Base-by-base conservation (phyloP, 805 yeast species). In the Pichia insulana region DNA sequence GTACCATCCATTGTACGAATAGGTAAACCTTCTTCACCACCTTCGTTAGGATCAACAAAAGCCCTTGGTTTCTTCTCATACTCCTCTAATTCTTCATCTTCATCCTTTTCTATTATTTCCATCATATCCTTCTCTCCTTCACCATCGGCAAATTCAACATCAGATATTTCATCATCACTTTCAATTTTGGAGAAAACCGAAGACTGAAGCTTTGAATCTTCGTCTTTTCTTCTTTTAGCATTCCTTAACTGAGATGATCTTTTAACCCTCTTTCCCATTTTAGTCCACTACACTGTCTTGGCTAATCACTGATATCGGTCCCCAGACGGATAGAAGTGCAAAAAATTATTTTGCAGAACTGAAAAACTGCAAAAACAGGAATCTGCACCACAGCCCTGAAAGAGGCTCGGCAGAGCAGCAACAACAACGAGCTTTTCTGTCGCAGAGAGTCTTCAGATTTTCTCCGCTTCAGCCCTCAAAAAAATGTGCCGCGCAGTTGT, bases 21-120 rank as follows among this genome's bases (percentile, higher is more conserved):
- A 1, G 97, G 97, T 42, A 90, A 69, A 10, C 83, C 80, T 56
- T 84, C 96, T 5, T 73, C 70, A 39, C 60, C 40, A 4, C 67
- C 69, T 4, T 65, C 68, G 6, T 67, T 70, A 10, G 62, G 63
- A 11, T 67, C 61, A 16, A 63, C 62, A 49, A 77, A 62, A 3
- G 60, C 53, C 59, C 97, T 73, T 2, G 96, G 95, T 43, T 58
- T 63, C 50, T 69, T 62, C 57, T 89, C 97, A 53, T 86, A 88
- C 42, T 77, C 89, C 54, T 79, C 84, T 53, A 85, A 94, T 45
- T 74, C 80, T 43, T 81, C 73, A 6, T 53, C 60, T 7, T 48
- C 44, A 3, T 46, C 51, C 4, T 49, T 45, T 9, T 36, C 42
- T 6, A 35, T 9, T 10, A 32, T 41, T 32, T 37, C 15, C 9